Evolutionary conservation across 2,329 filamentous ascomycete genomes (phyloP).

Genomic region (Fusarium sp.): DNA sequence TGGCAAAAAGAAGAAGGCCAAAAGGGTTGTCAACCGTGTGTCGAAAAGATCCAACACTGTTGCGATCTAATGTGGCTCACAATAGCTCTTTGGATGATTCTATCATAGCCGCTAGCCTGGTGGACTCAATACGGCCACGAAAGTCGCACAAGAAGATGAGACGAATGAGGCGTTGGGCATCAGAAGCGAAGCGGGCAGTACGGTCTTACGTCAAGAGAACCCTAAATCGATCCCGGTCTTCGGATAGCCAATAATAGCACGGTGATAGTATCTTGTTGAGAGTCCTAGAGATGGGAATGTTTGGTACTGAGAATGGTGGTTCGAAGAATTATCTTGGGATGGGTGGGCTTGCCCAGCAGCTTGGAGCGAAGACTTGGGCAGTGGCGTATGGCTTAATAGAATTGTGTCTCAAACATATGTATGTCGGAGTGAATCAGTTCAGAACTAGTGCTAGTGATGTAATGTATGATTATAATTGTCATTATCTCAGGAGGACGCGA

Average conservation of each 20-base stretch:
- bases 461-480: background rate
- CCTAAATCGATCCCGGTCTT: slow-evolving; percentile 51
- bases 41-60: slow-evolving; percentile 15
- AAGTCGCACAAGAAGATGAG: slow-evolving; percentile 42
- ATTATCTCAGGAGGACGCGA: background rate
- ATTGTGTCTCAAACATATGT: slow-evolving; percentile 9
- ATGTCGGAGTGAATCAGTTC: slow-evolving; percentile 29
- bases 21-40: slow-evolving; percentile 9
- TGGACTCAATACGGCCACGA: slow-evolving; percentile 10
- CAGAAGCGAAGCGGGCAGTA: slow-evolving; percentile 53
- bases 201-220: slow-evolving; percentile 54
- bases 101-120: slow-evolving; percentile 6
- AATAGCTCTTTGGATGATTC: slow-evolving; percentile 24
- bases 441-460: slow-evolving; percentile 7
- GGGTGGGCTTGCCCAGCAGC: background rate
- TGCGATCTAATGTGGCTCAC: slow-evolving; percentile 6
- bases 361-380: background rate
- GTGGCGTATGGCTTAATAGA: slow-evolving; percentile 12
- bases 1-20: slow-evolving; percentile 28
- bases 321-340: background rate
- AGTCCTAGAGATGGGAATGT: background rate
- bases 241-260: slow-evolving; percentile 21
- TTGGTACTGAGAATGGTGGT: background rate
- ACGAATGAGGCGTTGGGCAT: slow-evolving; percentile 55
- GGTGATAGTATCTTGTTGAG: background rate